Evolutionary conservation across 345 rosid species (phyloP).

Genomic region (Hevea brasiliensis): DNA sequence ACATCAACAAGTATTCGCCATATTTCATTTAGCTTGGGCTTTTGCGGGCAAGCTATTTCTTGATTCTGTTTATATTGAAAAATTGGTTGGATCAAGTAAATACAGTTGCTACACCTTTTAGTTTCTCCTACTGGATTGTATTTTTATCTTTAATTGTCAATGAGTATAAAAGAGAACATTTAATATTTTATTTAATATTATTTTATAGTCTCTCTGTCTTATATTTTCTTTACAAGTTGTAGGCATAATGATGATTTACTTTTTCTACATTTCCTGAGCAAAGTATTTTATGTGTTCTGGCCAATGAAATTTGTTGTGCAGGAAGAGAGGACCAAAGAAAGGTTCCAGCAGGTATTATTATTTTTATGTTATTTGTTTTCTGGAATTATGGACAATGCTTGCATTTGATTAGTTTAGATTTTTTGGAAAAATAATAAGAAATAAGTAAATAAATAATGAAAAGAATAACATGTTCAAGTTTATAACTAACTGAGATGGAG

Average conservation of each 20-base stretch:
- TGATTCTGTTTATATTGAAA: not conserved
- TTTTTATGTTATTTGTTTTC: not conserved
- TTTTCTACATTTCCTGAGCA: not conserved
- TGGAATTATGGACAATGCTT: not conserved
- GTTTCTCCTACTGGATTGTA: not conserved
- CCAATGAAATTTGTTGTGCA: conserved; percentile 31
- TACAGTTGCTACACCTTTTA: not conserved
- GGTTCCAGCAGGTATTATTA: conserved; percentile 58
- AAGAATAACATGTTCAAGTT: not conserved
- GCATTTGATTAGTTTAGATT: not conserved
- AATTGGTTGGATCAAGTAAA: not conserved
- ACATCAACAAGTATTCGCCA: not conserved
- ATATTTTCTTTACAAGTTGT: not conserved
- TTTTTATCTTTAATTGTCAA: not conserved
- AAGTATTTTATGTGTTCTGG: not conserved
- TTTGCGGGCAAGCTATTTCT: not conserved
- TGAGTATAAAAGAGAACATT: not conserved
- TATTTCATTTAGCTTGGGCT: not conserved
- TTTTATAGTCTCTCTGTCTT: not conserved
- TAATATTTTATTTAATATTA: not conserved
- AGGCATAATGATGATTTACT: not conserved
- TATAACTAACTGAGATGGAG: not conserved
- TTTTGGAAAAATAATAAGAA: not conserved
- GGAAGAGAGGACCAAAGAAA: conserved; percentile 68
- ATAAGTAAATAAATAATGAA: not conserved